Evolutionary conservation across 140 eudicot genomes (phyloP), one percentile per base, ranked within the genome.

Genomic region (Oenanthe javanica): DNA sequence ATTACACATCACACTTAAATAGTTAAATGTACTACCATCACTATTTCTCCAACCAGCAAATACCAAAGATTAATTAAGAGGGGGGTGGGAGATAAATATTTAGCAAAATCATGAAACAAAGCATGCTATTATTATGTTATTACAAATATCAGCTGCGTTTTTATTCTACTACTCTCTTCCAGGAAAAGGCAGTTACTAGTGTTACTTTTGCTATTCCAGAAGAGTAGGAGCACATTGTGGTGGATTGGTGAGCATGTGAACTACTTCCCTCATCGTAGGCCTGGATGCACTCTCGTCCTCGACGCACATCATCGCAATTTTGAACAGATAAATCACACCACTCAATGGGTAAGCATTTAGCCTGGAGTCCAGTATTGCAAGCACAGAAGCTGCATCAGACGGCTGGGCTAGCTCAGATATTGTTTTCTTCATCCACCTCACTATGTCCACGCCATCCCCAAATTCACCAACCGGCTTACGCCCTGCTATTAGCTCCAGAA

Each of bases 181-280:
- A 19, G 15, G 2, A 38, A 45, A 73, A n/a, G 50, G 0, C 0
- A 40, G 76, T 40, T 40, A 14, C n/a, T 43, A n/a, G 6, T 74
- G 49, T 38, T 70, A 43, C 46, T 43, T 43, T 43, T 5, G 16
- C 4, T 75, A 74, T 74, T 74, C 79, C 79, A 79, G 79, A 75
- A 75, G 80, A 48, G 81, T 10, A 19, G 84, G 77, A 4, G 82
- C 42, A 4, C 75, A 27, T 40, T 75, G 84, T 46, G 97, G 95
- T 80, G 96, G 93, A 83, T 88, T 91, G 0, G 93, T 84, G 54
- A 91, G 88, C 96, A 84, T 87, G 54, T 88, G 92, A 19, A 89
- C 98, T 4, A 93, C 96, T 84, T 91, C 97, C 82, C 98, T 87
- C 98, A 93, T 93, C 2, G 92, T 87, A 18, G 98, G 98, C 81